Conservation (phyloP, 176 grass and related monocot species). For the Pontederia crassipes region DNA sequence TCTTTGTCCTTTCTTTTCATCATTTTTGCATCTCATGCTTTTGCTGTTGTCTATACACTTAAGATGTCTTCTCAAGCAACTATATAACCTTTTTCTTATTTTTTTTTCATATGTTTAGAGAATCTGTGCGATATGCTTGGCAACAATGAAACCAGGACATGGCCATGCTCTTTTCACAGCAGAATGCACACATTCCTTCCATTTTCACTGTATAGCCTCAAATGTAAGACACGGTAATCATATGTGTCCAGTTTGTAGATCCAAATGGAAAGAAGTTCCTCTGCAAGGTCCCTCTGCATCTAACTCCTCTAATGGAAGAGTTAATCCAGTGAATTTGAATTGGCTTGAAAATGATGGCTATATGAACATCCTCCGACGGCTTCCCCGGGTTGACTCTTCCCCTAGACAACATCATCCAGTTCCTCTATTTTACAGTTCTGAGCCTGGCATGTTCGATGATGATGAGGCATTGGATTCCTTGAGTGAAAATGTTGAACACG, state of each 20-base stretch:
- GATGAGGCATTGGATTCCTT: constrained; percentile 46
- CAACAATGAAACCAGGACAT: constrained; percentile 48
- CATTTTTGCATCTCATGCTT: no score
- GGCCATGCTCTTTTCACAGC: constrained; percentile 85
- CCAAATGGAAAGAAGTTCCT: constrained; percentile 80
- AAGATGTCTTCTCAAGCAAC: no score
- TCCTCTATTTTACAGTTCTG: constrained; percentile 27
- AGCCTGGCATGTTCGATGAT: constrained; percentile 55
- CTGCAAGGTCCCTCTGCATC: constrained; percentile 20
- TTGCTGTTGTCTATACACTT: no score
- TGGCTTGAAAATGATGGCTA: constrained; percentile 35
- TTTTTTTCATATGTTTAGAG: constrained; percentile 28
- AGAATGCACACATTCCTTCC: constrained; percentile 75
- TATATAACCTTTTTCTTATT: no score
- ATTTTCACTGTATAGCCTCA: constrained; percentile 61
- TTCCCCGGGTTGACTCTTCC: constrained; percentile 28
- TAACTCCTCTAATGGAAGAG: constrained; percentile 43
- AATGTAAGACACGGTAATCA: constrained; percentile 44
- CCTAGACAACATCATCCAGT: constrained; percentile 24
- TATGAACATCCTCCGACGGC: constrained; percentile 36
- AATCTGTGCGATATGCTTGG: constrained; percentile 75
- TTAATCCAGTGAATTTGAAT: constrained; percentile 31
- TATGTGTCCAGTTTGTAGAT: constrained; percentile 72
- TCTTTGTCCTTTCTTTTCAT: no score
- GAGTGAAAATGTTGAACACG: constrained; percentile 18